Percentiles rank a stretch among this genome's conserved stretches.
phyloP scores from a whole-genome alignment of 2,329 filamentous ascomycete genomes.

The Lachnellula suecica region DNA sequence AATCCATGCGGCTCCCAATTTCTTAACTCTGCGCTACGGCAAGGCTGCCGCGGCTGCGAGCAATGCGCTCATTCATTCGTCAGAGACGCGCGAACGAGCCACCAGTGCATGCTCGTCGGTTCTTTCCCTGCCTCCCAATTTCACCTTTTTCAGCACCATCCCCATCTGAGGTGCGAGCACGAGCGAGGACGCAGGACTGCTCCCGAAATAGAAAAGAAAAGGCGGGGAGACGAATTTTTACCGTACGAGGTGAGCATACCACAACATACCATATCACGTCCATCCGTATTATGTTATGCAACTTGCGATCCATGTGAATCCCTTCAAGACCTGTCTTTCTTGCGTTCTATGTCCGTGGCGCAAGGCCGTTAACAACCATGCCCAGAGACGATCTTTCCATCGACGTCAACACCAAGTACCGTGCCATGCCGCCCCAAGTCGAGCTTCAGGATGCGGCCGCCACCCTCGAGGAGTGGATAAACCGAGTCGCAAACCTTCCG shows the following conservation, averaged over 20 bases:
- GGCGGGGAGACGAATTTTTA: slow-evolving; percentile 11
- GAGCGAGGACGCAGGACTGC: slow-evolving; percentile 2
- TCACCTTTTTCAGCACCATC: slow-evolving; percentile 9
- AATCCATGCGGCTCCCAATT: too few species aligned
- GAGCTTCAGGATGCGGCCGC: slow-evolving; percentile 64
- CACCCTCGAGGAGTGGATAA: slow-evolving; percentile 77
- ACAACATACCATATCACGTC: too few species aligned
- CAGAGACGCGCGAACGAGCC: background rate
- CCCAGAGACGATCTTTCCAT: slow-evolving; percentile 72
- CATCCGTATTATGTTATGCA: too few species aligned
- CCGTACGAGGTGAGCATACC: slow-evolving; percentile 28
- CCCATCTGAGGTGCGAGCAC: slow-evolving; percentile 2
- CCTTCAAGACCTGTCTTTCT: background rate
- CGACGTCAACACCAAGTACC: slow-evolving; percentile 54
- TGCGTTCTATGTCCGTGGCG: slow-evolving; percentile 22
- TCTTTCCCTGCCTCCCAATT: slow-evolving; percentile 14
- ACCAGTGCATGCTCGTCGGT: background rate
- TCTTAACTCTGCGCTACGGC: background rate
- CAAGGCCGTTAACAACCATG: slow-evolving; percentile 59
- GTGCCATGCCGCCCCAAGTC: slow-evolving; percentile 54
- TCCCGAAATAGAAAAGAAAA: slow-evolving; percentile 3
- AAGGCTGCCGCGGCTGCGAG: background rate
- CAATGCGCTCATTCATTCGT: background rate
- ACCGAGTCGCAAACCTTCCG: slow-evolving; percentile 73
- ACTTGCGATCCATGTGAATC: slow-evolving; percentile 14